Percentiles rank a stretch among this genome's conserved stretches.
phyloP scores from a whole-genome alignment of 2,329 filamentous ascomycete species.

The Metarhizium humberi region DNA sequence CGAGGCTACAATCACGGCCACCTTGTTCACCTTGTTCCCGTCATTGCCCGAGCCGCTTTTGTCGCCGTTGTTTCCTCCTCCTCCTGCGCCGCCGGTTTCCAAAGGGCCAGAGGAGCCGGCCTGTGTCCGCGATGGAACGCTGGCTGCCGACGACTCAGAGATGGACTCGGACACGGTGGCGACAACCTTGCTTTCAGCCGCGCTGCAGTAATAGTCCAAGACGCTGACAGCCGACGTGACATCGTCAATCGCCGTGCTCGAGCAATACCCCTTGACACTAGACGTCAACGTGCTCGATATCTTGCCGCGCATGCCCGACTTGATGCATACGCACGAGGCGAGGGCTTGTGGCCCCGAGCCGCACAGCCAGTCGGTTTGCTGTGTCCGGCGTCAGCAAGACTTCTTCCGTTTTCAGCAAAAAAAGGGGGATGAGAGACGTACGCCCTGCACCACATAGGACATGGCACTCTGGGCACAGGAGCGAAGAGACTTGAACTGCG shows the following conservation, averaged over 20 bases:
- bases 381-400: slow-evolving; percentile 6
- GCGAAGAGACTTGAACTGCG: slow-evolving; percentile 33
- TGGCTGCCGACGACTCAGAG: slow-evolving; percentile 6
- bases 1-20: slow-evolving; percentile 23
- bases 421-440: slow-evolving; percentile 14
- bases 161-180: slow-evolving; percentile 31
- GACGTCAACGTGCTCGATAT: slow-evolving; percentile 35
- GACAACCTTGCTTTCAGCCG: slow-evolving; percentile 32
- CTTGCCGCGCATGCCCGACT: slow-evolving; percentile 33
- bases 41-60: slow-evolving; percentile 6
- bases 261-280: slow-evolving; percentile 34
- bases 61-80: neutral
- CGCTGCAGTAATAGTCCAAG: slow-evolving; percentile 40
- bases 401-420: no score
- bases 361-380: slow-evolving; percentile 29
- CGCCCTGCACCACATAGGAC: slow-evolving; percentile 30
- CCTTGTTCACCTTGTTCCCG: slow-evolving; percentile 13
- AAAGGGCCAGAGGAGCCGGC: slow-evolving; percentile 6
- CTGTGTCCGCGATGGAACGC: slow-evolving; percentile 10
- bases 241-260: slow-evolving; percentile 31
- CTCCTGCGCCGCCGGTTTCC: slow-evolving; percentile 5
- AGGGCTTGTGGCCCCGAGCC: slow-evolving; percentile 36
- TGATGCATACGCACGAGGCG: slow-evolving; percentile 43
- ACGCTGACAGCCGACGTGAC: slow-evolving; percentile 36
- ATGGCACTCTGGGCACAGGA: slow-evolving; percentile 36